A percentile compares a stretch with the other conserved stretches of the same genome.
Evolutionary conservation across 1,284 basidiomycete genomes (phyloP).

Genomic region (Irpex sp.): DNA sequence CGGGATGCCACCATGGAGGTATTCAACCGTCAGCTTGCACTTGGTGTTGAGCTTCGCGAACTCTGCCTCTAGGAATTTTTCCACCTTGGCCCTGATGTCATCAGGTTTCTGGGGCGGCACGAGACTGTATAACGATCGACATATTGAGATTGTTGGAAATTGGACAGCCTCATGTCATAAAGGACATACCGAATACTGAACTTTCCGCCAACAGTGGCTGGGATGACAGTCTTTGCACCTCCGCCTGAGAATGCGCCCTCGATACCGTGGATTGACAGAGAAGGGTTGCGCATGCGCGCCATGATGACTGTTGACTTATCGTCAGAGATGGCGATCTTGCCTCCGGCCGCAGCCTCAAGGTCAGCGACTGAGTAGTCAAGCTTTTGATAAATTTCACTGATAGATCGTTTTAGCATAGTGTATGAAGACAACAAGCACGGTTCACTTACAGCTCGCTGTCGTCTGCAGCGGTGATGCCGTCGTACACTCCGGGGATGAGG

Average conservation of each 20-base stretch:
- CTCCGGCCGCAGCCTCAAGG: conserved; percentile 82
- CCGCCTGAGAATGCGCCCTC: conserved; percentile 93
- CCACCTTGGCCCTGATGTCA: conserved; percentile 68
- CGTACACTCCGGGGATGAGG: conserved; percentile 88
- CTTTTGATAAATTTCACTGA: conserved; percentile 61
- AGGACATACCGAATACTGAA: conserved; percentile 82
- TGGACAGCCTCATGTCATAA: not conserved
- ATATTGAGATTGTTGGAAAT: not conserved
- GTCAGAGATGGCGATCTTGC: conserved; percentile 68
- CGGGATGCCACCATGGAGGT: conserved; percentile 83
- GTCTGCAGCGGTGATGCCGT: conserved; percentile 78
- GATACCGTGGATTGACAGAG: conserved; percentile 92
- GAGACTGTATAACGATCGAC: conserved; percentile 39
- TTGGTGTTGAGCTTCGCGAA: conserved; percentile 84
- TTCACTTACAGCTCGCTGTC: conserved; percentile 67
- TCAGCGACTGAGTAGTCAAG: conserved; percentile 78
- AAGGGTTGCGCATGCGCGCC: conserved; percentile 87
- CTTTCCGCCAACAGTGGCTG: conserved; percentile 85
- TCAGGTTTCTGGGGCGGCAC: conserved; percentile 90
- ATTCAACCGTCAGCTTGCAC: conserved; percentile 70
- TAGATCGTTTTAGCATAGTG: not conserved
- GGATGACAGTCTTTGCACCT: conserved; percentile 96
- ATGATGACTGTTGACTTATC: conserved; percentile 88
- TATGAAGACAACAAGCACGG: not conserved
- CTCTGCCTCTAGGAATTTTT: conserved; percentile 70